Percentiles rank a stretch among this genome's conserved stretches.
phyloP scores from a whole-genome alignment of 2,329 filamentous ascomycete genomes.

The Ascochyta clinopodiicola region DNA sequence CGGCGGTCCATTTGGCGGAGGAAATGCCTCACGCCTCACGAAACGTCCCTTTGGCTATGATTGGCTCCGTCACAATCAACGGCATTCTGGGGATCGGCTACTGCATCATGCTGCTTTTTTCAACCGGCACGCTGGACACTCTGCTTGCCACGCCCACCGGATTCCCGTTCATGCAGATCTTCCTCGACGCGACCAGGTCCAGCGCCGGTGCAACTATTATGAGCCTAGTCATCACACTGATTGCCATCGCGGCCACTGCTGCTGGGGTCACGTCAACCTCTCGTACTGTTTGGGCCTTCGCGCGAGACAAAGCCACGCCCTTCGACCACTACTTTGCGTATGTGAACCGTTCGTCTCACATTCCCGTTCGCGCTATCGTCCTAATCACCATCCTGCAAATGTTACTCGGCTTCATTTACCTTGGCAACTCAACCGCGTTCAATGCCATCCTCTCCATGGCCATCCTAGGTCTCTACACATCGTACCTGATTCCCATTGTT shows the following conservation, averaged over 20 bases:
- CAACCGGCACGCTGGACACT: constrained; percentile 49
- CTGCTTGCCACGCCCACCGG: constrained; percentile 52
- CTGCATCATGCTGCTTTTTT: constrained; percentile 54
- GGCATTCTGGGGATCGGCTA: constrained; percentile 56
- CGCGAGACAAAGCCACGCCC: constrained; percentile 47
- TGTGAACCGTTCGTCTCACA: constrained; percentile 38
- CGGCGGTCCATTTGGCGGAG: constrained; percentile 50
- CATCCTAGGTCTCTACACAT: constrained; percentile 54
- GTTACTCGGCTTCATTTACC: constrained; percentile 47
- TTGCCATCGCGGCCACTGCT: constrained; percentile 23
- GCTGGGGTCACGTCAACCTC: constrained; percentile 48
- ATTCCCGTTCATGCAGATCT: constrained; percentile 57
- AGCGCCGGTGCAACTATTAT: constrained; percentile 52
- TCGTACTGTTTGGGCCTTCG: constrained; percentile 51
- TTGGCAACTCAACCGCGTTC: constrained; percentile 53
- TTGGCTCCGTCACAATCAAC: constrained; percentile 49
- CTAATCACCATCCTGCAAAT: constrained; percentile 40
- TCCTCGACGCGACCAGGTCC: constrained; percentile 38
- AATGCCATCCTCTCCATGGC: constrained; percentile 53
- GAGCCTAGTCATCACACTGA: constrained; percentile 25
- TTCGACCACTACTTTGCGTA: constrained; percentile 49
- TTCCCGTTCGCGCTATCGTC: constrained; percentile 44
- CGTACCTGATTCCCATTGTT: constrained; percentile 53
- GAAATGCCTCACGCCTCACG: constrained; percentile 38
- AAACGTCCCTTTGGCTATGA: constrained; percentile 45